A percentile compares a stretch with the other conserved stretches of the same genome.
Conservation (phyloP, 164 flowering plant genomes). For the Magnolia officinalis region DNA sequence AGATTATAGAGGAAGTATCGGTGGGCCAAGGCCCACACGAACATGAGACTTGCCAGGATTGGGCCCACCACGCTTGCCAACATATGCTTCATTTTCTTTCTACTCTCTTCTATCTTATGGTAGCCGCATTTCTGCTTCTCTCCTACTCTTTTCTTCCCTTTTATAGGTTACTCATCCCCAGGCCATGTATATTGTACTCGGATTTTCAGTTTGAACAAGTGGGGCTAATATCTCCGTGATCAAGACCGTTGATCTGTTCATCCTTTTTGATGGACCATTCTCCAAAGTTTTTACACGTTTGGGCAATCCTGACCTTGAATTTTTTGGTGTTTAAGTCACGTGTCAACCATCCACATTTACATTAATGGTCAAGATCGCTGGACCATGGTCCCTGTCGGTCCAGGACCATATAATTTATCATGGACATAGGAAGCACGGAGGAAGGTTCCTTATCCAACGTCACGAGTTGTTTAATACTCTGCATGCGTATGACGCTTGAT, state of each 20-base stretch:
- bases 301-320: no score
- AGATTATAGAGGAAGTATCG: slow-evolving; percentile 40
- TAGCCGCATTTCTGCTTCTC: background rate
- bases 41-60: slow-evolving; percentile 40
- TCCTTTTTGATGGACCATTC: background rate
- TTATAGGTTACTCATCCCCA: no score
- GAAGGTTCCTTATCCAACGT: no score
- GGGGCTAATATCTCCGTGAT: background rate
- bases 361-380: no score
- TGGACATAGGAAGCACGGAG: no score
- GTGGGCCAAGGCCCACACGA: slow-evolving; percentile 38
- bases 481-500: no score
- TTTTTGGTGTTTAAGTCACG: no score
- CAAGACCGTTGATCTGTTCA: background rate
- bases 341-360: no score
- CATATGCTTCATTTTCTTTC: background rate
- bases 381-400: no score
- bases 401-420: no score
- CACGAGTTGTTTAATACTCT: no score
- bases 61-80: slow-evolving; percentile 32
- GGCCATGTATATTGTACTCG: background rate
- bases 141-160: background rate
- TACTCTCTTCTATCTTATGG: background rate
- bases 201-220: background rate
- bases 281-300: no score